A percentile compares a stretch with the other conserved stretches of the same genome.
Evolutionary conservation across 306 rosid genomes (phyloP).

Genomic region (Quercus ilex): DNA sequence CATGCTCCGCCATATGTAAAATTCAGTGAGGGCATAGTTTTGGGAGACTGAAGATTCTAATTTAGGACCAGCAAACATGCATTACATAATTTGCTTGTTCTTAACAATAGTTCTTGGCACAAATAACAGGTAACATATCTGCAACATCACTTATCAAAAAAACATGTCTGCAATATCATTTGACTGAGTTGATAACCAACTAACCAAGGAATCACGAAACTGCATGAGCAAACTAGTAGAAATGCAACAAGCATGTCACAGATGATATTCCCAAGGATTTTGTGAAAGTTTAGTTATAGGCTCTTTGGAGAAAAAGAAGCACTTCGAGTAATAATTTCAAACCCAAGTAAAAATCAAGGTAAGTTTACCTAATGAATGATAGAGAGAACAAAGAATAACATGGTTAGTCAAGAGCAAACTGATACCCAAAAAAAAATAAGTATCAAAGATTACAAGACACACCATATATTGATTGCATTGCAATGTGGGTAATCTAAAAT

Average conservation of each 20-base stretch:
- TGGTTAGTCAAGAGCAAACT: neutral
- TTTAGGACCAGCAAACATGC: conserved; percentile 15
- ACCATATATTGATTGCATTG: neutral
- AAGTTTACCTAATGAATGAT: neutral
- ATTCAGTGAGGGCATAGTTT: neutral
- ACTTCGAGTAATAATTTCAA: neutral
- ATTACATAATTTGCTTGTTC: neutral
- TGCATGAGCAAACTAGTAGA: neutral
- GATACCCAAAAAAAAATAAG: no score
- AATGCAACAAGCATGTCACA: neutral
- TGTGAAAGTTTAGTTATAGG: neutral
- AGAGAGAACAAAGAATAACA: neutral
- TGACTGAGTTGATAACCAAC: neutral
- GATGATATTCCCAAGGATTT: neutral
- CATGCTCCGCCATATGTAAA: neutral
- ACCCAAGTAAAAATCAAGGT: neutral
- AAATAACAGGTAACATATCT: conserved; percentile 7
- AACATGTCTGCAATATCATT: conserved; percentile 18
- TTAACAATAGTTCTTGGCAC: conserved; percentile 2
- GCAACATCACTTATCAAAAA: no score
- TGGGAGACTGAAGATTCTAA: conserved; percentile 1
- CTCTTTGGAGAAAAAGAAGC: neutral
- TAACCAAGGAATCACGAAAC: neutral
- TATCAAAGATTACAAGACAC: no score
- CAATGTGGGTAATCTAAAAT: neutral